Evolutionary conservation across 192 early-diverging fungal species (phyloP).

Genomic region (Backusella parvicylindrica): DNA sequence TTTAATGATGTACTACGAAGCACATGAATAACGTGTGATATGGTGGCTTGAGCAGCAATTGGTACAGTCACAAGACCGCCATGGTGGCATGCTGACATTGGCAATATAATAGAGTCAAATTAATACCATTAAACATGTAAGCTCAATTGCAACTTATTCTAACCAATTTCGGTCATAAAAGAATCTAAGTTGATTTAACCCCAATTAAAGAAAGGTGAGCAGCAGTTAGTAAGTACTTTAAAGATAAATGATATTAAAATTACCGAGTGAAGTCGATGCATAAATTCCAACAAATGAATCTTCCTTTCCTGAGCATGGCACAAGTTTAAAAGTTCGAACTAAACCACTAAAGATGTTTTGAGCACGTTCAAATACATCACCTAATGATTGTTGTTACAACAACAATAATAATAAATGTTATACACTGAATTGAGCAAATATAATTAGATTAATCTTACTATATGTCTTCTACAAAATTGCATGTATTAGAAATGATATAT

Average conservation of each 20-base stretch:
- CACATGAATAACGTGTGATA: slow-evolving; percentile 23
- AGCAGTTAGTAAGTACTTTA: not conserved
- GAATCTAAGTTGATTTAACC: not conserved
- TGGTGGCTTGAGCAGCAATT: slow-evolving; percentile 24
- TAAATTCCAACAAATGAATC: slow-evolving; percentile 36
- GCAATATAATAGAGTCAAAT: not conserved
- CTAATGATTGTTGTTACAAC: not conserved
- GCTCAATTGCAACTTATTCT: not conserved
- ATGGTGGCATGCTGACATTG: slow-evolving; percentile 13
- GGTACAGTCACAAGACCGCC: slow-evolving; percentile 26
- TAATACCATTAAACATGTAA: not conserved
- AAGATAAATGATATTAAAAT: not conserved
- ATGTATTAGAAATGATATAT: not conserved
- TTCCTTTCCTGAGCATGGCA: slow-evolving; percentile 11
- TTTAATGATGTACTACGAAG: slow-evolving; percentile 7
- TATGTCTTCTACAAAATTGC: slow-evolving; percentile 30
- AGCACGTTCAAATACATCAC: not conserved
- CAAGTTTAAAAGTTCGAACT: slow-evolving; percentile 2
- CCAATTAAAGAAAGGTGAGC: not conserved
- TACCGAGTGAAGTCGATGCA: slow-evolving; percentile 41
- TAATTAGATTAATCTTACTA: slow-evolving; percentile 16
- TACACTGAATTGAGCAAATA: not conserved
- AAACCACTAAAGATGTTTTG: not conserved
- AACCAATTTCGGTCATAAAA: slow-evolving; percentile 7
- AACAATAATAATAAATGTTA: not conserved